Conservation (phyloP, 1,284 basidiomycete genomes). For the Pseudozyma thailandica region DNA sequence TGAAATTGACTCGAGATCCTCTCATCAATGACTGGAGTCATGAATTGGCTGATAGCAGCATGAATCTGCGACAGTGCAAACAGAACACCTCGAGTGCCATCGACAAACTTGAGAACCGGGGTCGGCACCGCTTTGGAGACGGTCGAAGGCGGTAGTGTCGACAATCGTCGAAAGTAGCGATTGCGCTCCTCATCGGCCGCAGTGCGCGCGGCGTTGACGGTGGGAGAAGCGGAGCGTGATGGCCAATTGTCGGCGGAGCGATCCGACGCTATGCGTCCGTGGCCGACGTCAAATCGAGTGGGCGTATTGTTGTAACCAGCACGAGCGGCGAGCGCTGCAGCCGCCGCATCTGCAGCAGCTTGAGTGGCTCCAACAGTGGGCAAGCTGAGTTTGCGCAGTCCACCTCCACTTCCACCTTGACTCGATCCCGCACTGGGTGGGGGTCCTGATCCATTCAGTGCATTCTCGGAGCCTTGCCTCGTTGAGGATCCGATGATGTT, state of each 20-base stretch:
- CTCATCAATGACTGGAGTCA: constrained; percentile 84
- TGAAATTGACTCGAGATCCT: constrained; percentile 71
- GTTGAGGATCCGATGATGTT: constrained; percentile 6
- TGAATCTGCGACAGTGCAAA: constrained; percentile 94
- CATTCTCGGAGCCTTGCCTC: constrained; percentile 13
- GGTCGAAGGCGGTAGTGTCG: constrained; percentile 77
- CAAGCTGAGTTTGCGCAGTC: constrained; percentile 58
- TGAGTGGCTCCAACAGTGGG: constrained; percentile 58
- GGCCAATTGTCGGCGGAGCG: constrained; percentile 31
- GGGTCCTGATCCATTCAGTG: neutral
- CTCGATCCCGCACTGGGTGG: neutral
- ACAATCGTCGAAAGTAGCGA: constrained; percentile 85
- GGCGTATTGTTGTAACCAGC: constrained; percentile 39
- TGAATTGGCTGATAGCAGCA: constrained; percentile 87
- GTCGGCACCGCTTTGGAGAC: constrained; percentile 79
- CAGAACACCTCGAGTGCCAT: constrained; percentile 88
- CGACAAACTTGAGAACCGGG: constrained; percentile 79
- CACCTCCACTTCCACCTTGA: constrained; percentile 21
- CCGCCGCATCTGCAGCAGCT: constrained; percentile 59
- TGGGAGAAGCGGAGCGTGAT: constrained; percentile 36
- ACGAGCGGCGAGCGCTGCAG: constrained; percentile 47
- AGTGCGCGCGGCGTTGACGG: constrained; percentile 74
- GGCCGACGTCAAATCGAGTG: constrained; percentile 33
- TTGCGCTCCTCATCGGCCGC: constrained; percentile 75
- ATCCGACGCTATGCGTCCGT: constrained; percentile 38